Evolutionary conservation across 2,329 filamentous ascomycete genomes (phyloP), one percentile per base, ranked within the genome.

Genomic region (Macrophomina tecta): DNA sequence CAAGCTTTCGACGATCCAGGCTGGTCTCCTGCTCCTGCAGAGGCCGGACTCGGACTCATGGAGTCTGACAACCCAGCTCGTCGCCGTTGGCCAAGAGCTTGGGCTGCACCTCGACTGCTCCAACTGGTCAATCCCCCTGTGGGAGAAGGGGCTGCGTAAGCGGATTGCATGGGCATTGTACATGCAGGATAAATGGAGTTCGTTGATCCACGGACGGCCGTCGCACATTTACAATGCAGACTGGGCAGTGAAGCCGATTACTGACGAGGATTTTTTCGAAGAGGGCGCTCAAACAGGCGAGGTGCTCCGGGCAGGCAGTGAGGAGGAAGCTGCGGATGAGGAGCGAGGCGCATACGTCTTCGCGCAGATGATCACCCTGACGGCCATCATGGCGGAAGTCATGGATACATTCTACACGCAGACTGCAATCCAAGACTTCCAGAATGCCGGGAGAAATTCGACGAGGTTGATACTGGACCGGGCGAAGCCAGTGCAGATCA

Each of bases 151-250:
- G 0, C 78, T 97, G 67, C 86, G 94, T 68, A 95, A 94, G 76
- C 87, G 94, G 58, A 86, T 97, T 49, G 93, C 92, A 0, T 97
- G 94, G 93, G 93, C 92, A 2, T 79, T 97, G 61, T 97, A 95
- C 76, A 94, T 96, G 90, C 93, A 97, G 79, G 94, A 97, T 79
- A 96, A 92, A 77, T 97, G 93, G 93, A 92, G 91, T 16, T 90
- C 93, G 1, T 83, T 97, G 23, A 89, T 95, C 30, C 91, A 96
- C 73, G 93, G 93, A 9, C 89, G 93, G 11, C 93, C 93, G 0
- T 95, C 92, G 4, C 93, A 96, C 71, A 88, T 90, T 66, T 86
- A 87, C 69, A 78, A 83, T 18, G 81, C 84, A 23, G 88, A 96
- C 77, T 97, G 93, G 93, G 92, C 90, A 1, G 92, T 97, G 5